phyloP scores from a whole-genome alignment of 768 basidiomycete species.

The Amanita fuliginea region DNA sequence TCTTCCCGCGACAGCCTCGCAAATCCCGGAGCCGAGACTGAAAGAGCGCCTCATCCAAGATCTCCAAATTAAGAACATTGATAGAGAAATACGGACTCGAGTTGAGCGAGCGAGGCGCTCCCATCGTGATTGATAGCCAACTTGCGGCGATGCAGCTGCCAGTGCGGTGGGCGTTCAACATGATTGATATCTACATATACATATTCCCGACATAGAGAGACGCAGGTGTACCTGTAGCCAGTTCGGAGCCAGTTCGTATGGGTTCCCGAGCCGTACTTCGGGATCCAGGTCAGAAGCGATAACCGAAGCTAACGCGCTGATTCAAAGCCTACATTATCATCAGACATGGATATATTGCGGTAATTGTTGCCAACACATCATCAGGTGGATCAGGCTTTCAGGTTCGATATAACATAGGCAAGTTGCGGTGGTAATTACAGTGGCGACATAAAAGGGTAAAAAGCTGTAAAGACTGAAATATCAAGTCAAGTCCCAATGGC shows the following conservation, averaged over 20 bases:
- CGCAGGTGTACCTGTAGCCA: neutral
- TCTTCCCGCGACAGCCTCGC: too few species aligned
- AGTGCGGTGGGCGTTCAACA: neutral
- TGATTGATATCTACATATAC: neutral
- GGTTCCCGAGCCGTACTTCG: neutral
- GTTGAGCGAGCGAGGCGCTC: too few species aligned
- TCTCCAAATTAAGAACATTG: too few species aligned
- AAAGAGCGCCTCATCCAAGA: too few species aligned
- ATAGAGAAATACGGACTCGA: neutral
- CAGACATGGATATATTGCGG: neutral
- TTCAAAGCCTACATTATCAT: neutral
- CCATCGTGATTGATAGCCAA: neutral
- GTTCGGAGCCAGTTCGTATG: neutral
- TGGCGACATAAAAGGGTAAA: neutral
- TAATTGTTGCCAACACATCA: neutral
- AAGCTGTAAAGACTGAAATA: neutral
- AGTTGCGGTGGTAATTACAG: neutral
- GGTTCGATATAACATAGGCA: neutral
- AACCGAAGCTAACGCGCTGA: neutral
- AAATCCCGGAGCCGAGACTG: too few species aligned
- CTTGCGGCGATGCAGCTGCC: neutral
- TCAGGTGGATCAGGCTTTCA: constrained; percentile 5
- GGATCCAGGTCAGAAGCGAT: neutral
- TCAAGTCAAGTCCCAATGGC: neutral
- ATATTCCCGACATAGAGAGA: neutral